These are phyloP conservation scores for Coniochaeta sp. DNA, from an alignment of 2,329 filamentous ascomycete species.

Conservation along the genomic window DNA sequence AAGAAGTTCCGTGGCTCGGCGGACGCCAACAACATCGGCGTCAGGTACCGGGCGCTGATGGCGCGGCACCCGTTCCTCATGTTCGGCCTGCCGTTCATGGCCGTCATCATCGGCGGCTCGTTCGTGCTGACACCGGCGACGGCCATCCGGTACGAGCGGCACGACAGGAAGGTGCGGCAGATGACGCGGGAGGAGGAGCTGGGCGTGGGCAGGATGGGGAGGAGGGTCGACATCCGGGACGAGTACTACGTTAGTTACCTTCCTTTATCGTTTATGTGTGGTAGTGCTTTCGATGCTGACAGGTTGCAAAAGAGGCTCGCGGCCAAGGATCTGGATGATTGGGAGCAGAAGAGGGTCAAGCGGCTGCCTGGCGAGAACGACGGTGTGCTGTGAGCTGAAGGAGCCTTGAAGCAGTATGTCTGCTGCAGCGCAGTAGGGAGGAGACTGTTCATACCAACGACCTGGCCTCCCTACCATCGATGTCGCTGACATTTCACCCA, in stretches of 20 bases:
- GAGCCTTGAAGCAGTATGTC: too few relatives aligned
- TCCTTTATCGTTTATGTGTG: background rate
- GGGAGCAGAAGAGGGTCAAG: slow-evolving; percentile 95
- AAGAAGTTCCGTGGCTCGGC: slow-evolving; percentile 65
- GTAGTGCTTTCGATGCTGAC: background rate
- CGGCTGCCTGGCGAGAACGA: slow-evolving; percentile 85
- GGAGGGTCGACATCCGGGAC: slow-evolving; percentile 73
- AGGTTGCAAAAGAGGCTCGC: slow-evolving; percentile 55
- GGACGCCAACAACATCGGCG: slow-evolving; percentile 61
- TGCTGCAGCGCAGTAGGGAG: too few relatives aligned
- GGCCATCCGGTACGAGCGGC: slow-evolving; percentile 85
- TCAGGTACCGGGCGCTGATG: slow-evolving; percentile 69
- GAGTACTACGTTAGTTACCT: slow-evolving; percentile 75
- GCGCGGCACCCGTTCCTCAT: slow-evolving; percentile 78
- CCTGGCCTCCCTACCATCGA: too few relatives aligned
- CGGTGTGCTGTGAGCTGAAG: slow-evolving; percentile 61
- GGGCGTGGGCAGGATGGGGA: slow-evolving; percentile 63
- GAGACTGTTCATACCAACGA: too few relatives aligned
- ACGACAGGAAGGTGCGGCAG: slow-evolving; percentile 84
- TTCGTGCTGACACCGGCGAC: slow-evolving; percentile 94
- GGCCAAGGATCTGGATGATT: slow-evolving; percentile 87
- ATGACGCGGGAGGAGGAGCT: slow-evolving; percentile 81
- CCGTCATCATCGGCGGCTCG: slow-evolving; percentile 82
- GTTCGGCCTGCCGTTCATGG: slow-evolving; percentile 89
- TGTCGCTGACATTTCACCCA: too few relatives aligned